These are phyloP conservation scores for Fusarium redolens DNA, from an alignment of 2,329 filamentous ascomycete species.

Conservation along the genomic window DNA sequence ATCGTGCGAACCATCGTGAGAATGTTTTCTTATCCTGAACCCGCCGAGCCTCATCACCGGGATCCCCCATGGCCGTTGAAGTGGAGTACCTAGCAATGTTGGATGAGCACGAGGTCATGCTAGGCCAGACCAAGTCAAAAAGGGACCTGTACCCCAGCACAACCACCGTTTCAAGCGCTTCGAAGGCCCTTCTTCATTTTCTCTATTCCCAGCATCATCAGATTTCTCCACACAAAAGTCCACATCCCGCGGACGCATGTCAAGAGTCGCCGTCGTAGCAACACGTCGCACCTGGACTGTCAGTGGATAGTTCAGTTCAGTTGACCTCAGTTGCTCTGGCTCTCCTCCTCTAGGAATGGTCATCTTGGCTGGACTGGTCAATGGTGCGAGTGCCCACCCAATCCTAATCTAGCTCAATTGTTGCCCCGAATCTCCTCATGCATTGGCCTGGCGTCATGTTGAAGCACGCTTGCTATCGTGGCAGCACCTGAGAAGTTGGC, in stretches of 20 bases:
- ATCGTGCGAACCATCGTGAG: conserved; percentile 10
- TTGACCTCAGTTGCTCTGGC: conserved; percentile 1
- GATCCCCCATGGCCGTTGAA: conserved; percentile 15
- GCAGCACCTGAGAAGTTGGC: conserved; percentile 51
- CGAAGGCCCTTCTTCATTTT: conserved; percentile 19
- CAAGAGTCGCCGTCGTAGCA: conserved; percentile 39
- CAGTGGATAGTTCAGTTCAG: conserved; percentile 35
- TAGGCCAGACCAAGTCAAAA: conserved; percentile 18
- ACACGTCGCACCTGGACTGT: conserved; percentile 42
- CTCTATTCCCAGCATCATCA: conserved; percentile 36
- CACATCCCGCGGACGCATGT: conserved; percentile 41
- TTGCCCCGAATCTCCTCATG: conserved; percentile 36
- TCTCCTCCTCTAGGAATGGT: conserved; percentile 22
- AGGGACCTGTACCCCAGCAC: conserved; percentile 37
- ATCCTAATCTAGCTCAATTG: conserved; percentile 43
- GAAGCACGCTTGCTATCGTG: conserved; percentile 53
- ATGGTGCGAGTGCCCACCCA: conserved; percentile 47
- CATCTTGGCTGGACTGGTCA: conserved; percentile 19
- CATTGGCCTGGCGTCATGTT: conserved; percentile 44
- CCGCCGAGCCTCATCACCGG: conserved; percentile 35
- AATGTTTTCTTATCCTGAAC: conserved; percentile 32
- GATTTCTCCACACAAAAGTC: conserved; percentile 40
- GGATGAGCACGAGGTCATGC: conserved; percentile 21
- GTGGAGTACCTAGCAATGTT: conserved; percentile 15
- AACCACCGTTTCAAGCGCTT: conserved; percentile 31